These are phyloP conservation scores for Trypanosoma avium DNA, from an alignment of 208 protist genomes.

Conservation along the genomic window DNA sequence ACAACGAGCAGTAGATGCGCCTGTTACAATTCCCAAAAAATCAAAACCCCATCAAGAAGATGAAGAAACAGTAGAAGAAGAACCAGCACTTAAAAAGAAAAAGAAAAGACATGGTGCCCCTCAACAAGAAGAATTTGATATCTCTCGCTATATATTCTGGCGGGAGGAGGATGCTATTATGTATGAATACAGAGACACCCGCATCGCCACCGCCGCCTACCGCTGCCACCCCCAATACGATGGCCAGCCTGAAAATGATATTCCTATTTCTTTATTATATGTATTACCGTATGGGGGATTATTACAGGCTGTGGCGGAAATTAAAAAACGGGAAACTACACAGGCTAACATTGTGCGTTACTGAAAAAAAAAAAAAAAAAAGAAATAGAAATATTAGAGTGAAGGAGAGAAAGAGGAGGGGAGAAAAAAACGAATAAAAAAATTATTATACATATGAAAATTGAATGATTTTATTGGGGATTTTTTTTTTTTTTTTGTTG, in stretches of 20 bases:
- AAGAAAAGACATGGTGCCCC: constrained; percentile 11
- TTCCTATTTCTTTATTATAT: constrained; percentile 82
- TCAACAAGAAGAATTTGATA: constrained; percentile 38
- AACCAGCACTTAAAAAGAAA: constrained; percentile 13
- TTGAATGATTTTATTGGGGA: background rate
- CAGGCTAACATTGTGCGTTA: constrained; percentile 57
- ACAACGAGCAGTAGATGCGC: constrained; percentile 68
- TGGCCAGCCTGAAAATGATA: constrained; percentile 74
- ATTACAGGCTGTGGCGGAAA: constrained; percentile 69
- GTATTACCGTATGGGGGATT: constrained; percentile 60
- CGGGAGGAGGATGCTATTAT: constrained; percentile 82
- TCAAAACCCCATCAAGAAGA: too few species aligned
- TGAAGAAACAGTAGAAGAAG: too few species aligned
- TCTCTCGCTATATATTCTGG: constrained; percentile 82
- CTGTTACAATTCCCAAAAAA: constrained; percentile 27
- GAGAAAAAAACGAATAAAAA: background rate
- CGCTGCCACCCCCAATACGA: constrained; percentile 85
- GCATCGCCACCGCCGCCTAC: constrained; percentile 80
- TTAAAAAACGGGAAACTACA: constrained; percentile 54
- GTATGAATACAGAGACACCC: constrained; percentile 77
- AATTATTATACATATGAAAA: background rate
- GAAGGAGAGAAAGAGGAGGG: background rate
- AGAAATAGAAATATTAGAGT: background rate
- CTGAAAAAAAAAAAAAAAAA: constrained; percentile 9
- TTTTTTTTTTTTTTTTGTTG: background rate